Evolutionary conservation across 2,329 filamentous ascomycete genomes (phyloP).

Genomic region (Beauveria australis): DNA sequence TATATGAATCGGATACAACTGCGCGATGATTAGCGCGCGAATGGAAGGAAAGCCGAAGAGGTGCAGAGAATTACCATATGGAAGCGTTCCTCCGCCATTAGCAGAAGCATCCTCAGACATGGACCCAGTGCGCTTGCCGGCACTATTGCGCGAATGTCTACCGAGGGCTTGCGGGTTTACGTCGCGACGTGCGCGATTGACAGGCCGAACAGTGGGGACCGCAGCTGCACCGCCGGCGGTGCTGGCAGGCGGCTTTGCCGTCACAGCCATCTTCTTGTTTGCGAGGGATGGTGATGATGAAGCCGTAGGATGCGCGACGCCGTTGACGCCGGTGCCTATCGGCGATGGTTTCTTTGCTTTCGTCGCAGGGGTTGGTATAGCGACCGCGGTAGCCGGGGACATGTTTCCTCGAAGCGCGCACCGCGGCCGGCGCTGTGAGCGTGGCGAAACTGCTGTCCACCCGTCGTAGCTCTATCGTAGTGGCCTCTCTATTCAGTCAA

Average conservation of each 20-base stretch:
- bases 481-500: neutral
- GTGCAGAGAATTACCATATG: conserved; percentile 36
- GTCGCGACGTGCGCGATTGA: conserved; percentile 54
- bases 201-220: conserved; percentile 37
- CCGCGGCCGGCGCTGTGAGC: conserved; percentile 9
- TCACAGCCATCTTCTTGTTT: conserved; percentile 42
- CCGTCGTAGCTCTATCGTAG: conserved; percentile 7
- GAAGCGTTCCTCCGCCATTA: conserved; percentile 36
- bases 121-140: conserved; percentile 41
- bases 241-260: conserved; percentile 32
- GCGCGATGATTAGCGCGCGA: conserved; percentile 16
- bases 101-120: conserved; percentile 34
- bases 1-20: conserved; percentile 70
- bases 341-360: conserved; percentile 65
- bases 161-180: conserved; percentile 34
- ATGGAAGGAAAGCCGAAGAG: neutral
- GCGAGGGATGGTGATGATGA: conserved; percentile 53
- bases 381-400: conserved; percentile 46
- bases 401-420: conserved; percentile 31
- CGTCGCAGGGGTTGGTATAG: conserved; percentile 33
- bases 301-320: conserved; percentile 46
- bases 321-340: conserved; percentile 59
- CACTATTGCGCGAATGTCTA: conserved; percentile 43
- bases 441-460: conserved; percentile 3
- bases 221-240: conserved; percentile 29